Evolutionary conservation across 129 eudicot genomes (phyloP), one percentile per base, ranked within the genome.

Genomic region (Rutidosis leptorrhynchoides): DNA sequence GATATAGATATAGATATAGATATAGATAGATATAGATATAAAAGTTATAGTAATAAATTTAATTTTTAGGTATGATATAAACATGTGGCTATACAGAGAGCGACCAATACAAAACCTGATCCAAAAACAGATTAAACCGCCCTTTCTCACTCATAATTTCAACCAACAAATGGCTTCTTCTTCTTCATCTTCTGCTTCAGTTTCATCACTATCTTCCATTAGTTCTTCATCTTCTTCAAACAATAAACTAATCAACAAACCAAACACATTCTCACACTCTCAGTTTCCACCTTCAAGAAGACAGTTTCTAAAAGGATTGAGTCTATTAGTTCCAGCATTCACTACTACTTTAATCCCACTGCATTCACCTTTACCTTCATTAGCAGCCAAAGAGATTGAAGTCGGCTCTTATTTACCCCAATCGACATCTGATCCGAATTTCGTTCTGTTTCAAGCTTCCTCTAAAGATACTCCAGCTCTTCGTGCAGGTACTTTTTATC

Each of bases 401-500:
- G 98, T 87, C 15, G 98, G 96, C 3, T 70, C 94, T 0, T 91
- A 71, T 81, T 79, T 91, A 16, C 96, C 95, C 16, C 83, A 77
- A 10, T 82, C 86, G 8, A 68, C 74, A 5, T 64, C 83, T 7
- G 83, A 86, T 66, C 85, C 93, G 24, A 80, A 83, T 48, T 89
- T 89, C 67, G 95, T 89, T 20, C 73, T 86, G 79, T 93, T 93
- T 81, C 80, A 85, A 67, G 95, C 96, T 17, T 70, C 90, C 69
- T 52, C 87, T 20, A 93, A 93, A 67, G 96, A 89, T 74, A 93
- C 96, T 49, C 96, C 99, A 12, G 99, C 96, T 70, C 96, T 93
- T 83, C 98, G 98, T 45, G 96, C 98, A 71, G 98, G 96, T 93
- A 83, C 19, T 10, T 28, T 45, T 73, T 72, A 11, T 53, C 16